These are phyloP conservation scores for Penicillium egyptiacum DNA, from an alignment of 495 filamentous ascomycete species.

Conservation along the genomic window DNA sequence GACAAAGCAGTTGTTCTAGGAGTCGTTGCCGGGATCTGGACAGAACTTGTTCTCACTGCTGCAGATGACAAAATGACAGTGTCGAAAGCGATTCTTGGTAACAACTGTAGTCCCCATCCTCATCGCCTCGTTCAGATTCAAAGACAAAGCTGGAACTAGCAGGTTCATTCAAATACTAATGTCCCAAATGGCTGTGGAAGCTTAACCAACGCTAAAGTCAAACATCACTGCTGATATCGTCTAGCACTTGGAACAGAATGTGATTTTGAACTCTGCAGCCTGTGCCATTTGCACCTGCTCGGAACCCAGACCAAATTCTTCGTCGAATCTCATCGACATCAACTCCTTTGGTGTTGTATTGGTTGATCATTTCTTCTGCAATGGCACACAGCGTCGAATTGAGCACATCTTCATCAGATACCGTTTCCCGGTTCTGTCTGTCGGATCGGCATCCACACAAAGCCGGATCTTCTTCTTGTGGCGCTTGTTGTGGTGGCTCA, in stretches of 20 bases:
- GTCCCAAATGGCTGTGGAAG: neutral
- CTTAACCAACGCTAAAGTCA: conserved; percentile 17
- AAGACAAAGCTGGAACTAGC: neutral
- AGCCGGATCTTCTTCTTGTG: conserved; percentile 12
- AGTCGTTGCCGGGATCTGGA: neutral
- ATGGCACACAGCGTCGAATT: conserved; percentile 47
- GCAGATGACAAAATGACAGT: neutral
- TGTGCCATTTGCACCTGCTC: conserved; percentile 31
- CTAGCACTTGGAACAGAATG: conserved; percentile 44
- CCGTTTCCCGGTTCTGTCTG: conserved; percentile 15
- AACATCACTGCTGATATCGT: conserved; percentile 42
- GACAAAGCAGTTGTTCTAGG: neutral
- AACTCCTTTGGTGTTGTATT: conserved; percentile 42
- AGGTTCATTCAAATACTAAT: neutral
- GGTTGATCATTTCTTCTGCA: conserved; percentile 40
- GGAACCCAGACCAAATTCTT: conserved; percentile 41
- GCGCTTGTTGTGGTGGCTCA: neutral
- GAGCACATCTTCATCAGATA: conserved; percentile 30
- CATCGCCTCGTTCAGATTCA: neutral
- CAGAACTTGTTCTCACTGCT: neutral
- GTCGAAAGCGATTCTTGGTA: neutral
- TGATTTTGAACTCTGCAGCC: conserved; percentile 48
- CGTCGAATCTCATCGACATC: conserved; percentile 38
- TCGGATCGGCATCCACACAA: conserved; percentile 33
- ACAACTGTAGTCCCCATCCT: neutral